These are phyloP conservation scores for Yamadazyma endophytica DNA, from an alignment of 805 yeast species.

Conservation along the genomic window DNA sequence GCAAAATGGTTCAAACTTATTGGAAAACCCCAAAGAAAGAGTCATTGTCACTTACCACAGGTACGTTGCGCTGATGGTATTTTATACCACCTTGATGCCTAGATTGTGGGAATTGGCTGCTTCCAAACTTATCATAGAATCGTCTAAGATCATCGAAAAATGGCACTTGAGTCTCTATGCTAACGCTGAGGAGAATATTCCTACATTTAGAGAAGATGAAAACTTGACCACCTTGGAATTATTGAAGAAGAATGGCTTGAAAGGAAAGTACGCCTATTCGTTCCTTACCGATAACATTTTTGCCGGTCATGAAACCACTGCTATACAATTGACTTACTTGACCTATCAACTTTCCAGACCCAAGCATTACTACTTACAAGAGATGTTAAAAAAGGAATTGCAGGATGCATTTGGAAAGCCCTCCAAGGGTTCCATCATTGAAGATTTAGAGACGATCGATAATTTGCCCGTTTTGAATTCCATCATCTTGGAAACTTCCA, in stretches of 20 bases:
- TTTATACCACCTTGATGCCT: slow-evolving; percentile 64
- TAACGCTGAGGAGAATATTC: slow-evolving; percentile 29
- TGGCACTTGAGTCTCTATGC: slow-evolving; percentile 43
- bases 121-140: slow-evolving; percentile 30
- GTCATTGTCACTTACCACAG: slow-evolving; percentile 42
- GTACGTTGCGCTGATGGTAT: slow-evolving; percentile 55
- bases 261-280: slow-evolving; percentile 33
- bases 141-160: slow-evolving; percentile 34
- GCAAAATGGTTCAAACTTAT: slow-evolving; percentile 41
- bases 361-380: slow-evolving; percentile 42
- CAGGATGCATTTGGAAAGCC: slow-evolving; percentile 28
- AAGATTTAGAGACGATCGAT: slow-evolving; percentile 43
- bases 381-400: slow-evolving; percentile 45
- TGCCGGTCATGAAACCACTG: slow-evolving; percentile 78
- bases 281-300: slow-evolving; percentile 58
- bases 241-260: slow-evolving; percentile 27
- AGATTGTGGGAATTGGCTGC: slow-evolving; percentile 49
- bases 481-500: slow-evolving; percentile 53
- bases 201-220: slow-evolving; percentile 13
- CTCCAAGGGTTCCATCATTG: slow-evolving; percentile 14
- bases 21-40: slow-evolving; percentile 33
- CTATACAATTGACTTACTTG: slow-evolving; percentile 56
- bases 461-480: slow-evolving; percentile 57
- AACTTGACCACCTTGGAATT: slow-evolving; percentile 31
- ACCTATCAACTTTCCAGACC: slow-evolving; percentile 58